Evolutionary conservation across 2,329 filamentous ascomycete genomes (phyloP), one percentile per base, ranked within the genome.

Genomic region (Tolypocladium cylindrosporum): DNA sequence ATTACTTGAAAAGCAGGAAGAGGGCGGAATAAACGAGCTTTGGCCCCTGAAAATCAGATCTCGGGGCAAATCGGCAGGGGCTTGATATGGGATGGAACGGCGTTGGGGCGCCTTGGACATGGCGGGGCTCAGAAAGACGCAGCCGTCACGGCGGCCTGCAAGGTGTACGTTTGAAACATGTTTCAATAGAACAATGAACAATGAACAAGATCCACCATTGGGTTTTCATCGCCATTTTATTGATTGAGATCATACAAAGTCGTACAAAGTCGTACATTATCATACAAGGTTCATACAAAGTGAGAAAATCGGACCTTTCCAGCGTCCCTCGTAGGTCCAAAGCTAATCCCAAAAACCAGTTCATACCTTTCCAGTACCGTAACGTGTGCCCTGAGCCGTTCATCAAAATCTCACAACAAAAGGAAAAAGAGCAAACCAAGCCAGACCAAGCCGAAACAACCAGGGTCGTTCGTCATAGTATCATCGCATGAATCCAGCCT

Each of bases 1-100:
- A 87, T 60, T 97, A 89, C 70, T 79, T 96, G 62, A 87, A 85
- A 67, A 85, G 82, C 63, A 78, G 82, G 58, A 87, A 84, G 69
- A 79, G 77, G 66, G 72, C 74, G 0, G 75, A 77, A 59, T 75
- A 68, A 57, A 54, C 34, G 55, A 31, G 40, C 39, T 21, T 21
- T 21, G 48, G 31, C 19, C 19, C 9, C 3, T 19, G 7, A 2
- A 14, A 19, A 34, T 10, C 6, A 19, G 8, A 13, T 24, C 21
- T 51, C 16, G 27, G 9, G 48, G 31, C 11, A 51, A 11, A 51
- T n/a, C 14, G 27, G 16, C 48, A n/a, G 14, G 19, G 31, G 10
- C 43, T 59, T 41, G 50, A 42, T 16, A 31, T 11, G 36, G 21
- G 21, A 24, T 24, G 21, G 40, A 36, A 55, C 52, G 62, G 62